phyloP scores from a whole-genome alignment of 2,329 filamentous ascomycete species.

The Alternaria gansuensis region DNA sequence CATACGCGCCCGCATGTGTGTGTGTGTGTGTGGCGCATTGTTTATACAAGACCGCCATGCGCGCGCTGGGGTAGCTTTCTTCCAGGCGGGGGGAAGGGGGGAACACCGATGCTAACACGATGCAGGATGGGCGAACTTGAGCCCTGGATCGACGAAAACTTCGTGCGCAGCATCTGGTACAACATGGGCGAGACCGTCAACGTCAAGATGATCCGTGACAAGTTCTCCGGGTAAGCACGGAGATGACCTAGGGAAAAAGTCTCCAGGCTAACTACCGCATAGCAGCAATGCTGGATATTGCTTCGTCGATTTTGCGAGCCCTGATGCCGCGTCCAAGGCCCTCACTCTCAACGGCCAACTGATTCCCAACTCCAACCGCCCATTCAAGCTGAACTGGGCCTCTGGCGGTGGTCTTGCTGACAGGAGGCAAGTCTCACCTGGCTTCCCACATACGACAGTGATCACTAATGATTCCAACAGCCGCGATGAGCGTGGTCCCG shows the following conservation, averaged over 20 bases:
- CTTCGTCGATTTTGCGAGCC: conserved; percentile 89
- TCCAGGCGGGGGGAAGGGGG: background rate
- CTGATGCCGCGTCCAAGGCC: conserved; percentile 89
- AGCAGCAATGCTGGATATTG: conserved; percentile 99
- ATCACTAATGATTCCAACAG: conserved; percentile 41
- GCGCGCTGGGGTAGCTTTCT: background rate
- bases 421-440: conserved; percentile 70
- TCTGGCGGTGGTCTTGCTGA: conserved; percentile 95
- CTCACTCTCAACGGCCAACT: conserved; percentile 86
- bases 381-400: conserved; percentile 99
- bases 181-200: conserved; percentile 94
- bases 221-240: conserved; percentile 84
- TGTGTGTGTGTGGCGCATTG: background rate
- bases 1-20: background rate
- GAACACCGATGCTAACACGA: conserved; percentile 32
- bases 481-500: conserved; percentile 93
- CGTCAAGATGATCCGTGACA: conserved; percentile 99
- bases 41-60: conserved; percentile 3
- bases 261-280: conserved; percentile 52
- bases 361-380: conserved; percentile 92
- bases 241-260: conserved; percentile 24
- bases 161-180: conserved; percentile 94
- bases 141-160: conserved; percentile 99
- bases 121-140: conserved; percentile 98
- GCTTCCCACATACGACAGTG: background rate